Evolutionary conservation across 257 asterid species (phyloP).

Genomic region (Catharanthus roseus): DNA sequence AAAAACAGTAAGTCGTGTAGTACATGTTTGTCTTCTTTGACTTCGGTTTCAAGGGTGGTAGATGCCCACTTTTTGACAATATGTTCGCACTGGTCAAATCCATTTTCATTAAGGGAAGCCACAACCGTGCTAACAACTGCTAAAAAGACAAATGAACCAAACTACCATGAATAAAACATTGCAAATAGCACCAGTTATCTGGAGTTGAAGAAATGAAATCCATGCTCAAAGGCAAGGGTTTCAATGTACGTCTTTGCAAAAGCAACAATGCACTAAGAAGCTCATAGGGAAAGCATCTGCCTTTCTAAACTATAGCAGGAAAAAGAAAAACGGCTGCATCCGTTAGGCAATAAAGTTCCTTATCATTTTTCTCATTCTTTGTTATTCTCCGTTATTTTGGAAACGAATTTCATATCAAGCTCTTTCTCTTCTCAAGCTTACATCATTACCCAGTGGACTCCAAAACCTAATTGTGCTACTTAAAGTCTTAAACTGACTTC

Average conservation of each 20-base stretch:
- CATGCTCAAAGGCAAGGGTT: background rate
- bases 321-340: background rate
- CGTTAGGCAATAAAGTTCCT: background rate
- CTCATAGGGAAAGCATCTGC: background rate
- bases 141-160: background rate
- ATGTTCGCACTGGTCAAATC: slow-evolving; percentile 52
- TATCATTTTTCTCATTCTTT: background rate
- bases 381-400: background rate
- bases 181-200: background rate
- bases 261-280: background rate
- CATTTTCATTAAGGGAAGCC: slow-evolving; percentile 40
- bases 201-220: background rate
- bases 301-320: background rate
- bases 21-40: slow-evolving; percentile 54
- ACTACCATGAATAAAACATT: background rate
- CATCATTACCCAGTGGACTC: background rate
- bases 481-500: background rate
- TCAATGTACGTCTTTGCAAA: background rate
- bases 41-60: slow-evolving; percentile 50
- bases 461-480: background rate
- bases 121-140: slow-evolving; percentile 38
- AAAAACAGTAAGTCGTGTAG: slow-evolving; percentile 85
- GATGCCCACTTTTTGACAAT: slow-evolving; percentile 83
- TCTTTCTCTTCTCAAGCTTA: background rate
- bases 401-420: background rate